Percentiles rank a stretch among this genome's conserved stretches.
phyloP scores from a whole-genome alignment of 441 rosid genomes.

The Eutrema salsugineum region DNA sequence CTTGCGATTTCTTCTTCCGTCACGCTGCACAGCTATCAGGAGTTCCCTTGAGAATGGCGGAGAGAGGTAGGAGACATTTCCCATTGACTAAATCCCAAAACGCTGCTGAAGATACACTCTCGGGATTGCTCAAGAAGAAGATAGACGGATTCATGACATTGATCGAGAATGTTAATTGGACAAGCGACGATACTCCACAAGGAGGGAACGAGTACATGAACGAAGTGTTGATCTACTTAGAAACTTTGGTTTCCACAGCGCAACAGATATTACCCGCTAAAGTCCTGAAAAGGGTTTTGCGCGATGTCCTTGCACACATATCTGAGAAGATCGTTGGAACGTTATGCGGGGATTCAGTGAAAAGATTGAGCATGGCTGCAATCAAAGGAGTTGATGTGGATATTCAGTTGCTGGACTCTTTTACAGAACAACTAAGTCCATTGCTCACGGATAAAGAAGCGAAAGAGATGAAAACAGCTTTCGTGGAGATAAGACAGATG shows the following conservation, averaged over 20 bases:
- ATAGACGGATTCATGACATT: conserved; percentile 85
- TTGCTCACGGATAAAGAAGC: conserved; percentile 69
- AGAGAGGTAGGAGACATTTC: conserved; percentile 90
- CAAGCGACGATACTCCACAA: conserved; percentile 70
- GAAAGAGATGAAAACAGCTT: conserved; percentile 82
- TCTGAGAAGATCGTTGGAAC: conserved; percentile 76
- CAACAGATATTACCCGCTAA: conserved; percentile 83
- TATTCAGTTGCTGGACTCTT: conserved; percentile 75
- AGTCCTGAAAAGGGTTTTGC: conserved; percentile 78
- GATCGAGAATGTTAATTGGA: conserved; percentile 96
- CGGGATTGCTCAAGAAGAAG: conserved; percentile 87
- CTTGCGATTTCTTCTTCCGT: conserved; percentile 92
- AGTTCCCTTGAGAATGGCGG: conserved; percentile 86
- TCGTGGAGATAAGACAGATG: conserved; percentile 78
- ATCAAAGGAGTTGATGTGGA: conserved; percentile 79
- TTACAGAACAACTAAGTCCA: conserved; percentile 74
- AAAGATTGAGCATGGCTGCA: conserved; percentile 76
- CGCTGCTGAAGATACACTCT: conserved; percentile 84
- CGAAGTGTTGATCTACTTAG: conserved; percentile 89
- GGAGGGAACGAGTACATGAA: conserved; percentile 92
- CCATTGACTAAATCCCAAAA: conserved; percentile 83
- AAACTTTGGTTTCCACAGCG: conserved; percentile 89
- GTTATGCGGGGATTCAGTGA: conserved; percentile 69
- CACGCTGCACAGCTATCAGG: conserved; percentile 98
- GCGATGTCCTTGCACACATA: conserved; percentile 80